Evolutionary conservation across 2,329 filamentous ascomycete species (phyloP), one percentile per base, ranked within the genome.

Genomic region (Pseudocercospora eumusae): DNA sequence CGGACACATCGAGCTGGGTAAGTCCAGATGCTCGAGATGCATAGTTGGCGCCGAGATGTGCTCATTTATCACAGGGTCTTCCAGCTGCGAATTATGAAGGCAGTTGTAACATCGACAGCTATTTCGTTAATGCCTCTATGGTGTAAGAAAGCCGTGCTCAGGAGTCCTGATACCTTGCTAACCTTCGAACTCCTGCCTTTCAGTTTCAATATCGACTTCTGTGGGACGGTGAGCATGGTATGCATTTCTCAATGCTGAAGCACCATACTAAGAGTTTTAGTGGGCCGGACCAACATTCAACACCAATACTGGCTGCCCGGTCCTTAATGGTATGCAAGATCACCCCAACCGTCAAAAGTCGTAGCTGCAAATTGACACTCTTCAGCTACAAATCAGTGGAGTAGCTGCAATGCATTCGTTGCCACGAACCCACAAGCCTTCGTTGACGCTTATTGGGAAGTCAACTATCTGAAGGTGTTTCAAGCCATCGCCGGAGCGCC

Each of bases 51-150:
- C 36, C 15, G 36, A 40, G 10, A 40, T 40, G n/a, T n/a, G n/a
- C 36, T 40, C 2, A 40, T 40, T 5, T 15, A 40, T 4, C 13
- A n/a, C n/a, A 40, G 36, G 87, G 87, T 20, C 78, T 75, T 1
- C 85, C 88, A 0, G 68, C 84, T 7, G 86, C 87, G 0, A 86
- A 89, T 61, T 91, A 90, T 75, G 85, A 69, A 57, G 76, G 76
- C 25, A 67, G 64, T 36, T 79, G 77, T 60, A 66, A 75, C 50
- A 76, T 79, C 59, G 62, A 74, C 65, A 50, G 60, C 21, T 66
- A 73, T 52, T 76, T 79, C 68, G 63, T 44, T 15, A 72, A 76
- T 52, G 71, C 76, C 57, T 67, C 69, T 13, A 66, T 79, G 21
- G 68, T 78, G 57, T 40, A 40, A 40, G 36, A n/a, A 40, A 40